A percentile compares a stretch with the other conserved stretches of the same genome.
phyloP scores from a whole-genome alignment of 2,329 filamentous ascomycete species.

The Metarhizium humberi region DNA sequence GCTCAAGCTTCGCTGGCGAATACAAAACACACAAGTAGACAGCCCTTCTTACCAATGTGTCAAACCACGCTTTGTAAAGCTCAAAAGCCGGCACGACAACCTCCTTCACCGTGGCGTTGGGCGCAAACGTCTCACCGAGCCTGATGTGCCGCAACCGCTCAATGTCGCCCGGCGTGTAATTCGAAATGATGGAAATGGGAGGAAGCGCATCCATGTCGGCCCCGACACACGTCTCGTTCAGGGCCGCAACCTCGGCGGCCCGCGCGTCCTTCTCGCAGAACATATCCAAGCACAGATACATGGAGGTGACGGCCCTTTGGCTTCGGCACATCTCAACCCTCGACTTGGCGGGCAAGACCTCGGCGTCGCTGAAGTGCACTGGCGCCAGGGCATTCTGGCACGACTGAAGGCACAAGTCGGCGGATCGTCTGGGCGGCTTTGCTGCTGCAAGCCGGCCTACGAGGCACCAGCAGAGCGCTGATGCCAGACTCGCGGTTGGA shows the following conservation, averaged over 20 bases:
- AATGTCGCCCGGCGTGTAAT: conserved; percentile 25
- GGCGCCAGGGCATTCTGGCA: conserved; percentile 19
- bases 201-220: conserved; percentile 19
- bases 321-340: conserved; percentile 20
- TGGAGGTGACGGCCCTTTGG: conserved; percentile 17
- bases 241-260: conserved; percentile 12
- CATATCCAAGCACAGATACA: conserved; percentile 27
- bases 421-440: neutral
- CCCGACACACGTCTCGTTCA: conserved; percentile 27
- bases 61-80: conserved; percentile 25
- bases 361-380: conserved; percentile 23
- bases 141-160: conserved; percentile 19
- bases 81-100: conserved; percentile 23
- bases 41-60: conserved; percentile 24
- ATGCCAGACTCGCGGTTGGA: conserved; percentile 1
- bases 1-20: neutral
- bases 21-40: neutral
- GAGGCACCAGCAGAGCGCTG: conserved; percentile 4
- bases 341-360: conserved; percentile 8
- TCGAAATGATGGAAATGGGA: conserved; percentile 22
- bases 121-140: conserved; percentile 14
- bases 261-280: conserved; percentile 23
- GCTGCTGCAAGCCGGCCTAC: neutral
- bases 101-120: conserved; percentile 13
- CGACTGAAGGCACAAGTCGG: conserved; percentile 19